phyloP scores from a whole-genome alignment of 202 grass and related monocot genomes.

The Saccharum hybrid region DNA sequence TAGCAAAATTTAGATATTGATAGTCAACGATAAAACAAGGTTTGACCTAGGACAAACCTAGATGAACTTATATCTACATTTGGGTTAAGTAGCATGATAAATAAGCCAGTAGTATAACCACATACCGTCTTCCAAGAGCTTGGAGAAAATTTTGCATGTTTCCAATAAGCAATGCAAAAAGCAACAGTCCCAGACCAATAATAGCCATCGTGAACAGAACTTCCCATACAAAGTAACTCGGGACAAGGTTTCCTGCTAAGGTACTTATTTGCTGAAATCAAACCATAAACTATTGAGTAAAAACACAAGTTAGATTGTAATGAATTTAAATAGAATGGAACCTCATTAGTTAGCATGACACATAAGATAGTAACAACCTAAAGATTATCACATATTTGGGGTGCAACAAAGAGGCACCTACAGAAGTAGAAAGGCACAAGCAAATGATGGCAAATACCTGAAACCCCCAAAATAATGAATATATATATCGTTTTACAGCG shows the following conservation, averaged over 20 bases:
- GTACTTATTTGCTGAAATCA: constrained; percentile 93
- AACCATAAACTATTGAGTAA: constrained; percentile 21
- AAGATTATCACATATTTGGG: not conserved
- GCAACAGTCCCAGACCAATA: constrained; percentile 82
- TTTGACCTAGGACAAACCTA: not conserved
- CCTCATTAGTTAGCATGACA: not conserved
- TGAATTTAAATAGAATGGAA: constrained; percentile 35
- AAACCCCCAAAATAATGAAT: constrained; percentile 86
- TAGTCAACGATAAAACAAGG: not conserved
- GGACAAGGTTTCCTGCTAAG: constrained; percentile 81
- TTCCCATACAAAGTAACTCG: constrained; percentile 94
- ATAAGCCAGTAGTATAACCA: constrained; percentile 9
- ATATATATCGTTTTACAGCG: constrained; percentile 71
- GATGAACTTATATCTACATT: not conserved
- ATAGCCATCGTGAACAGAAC: constrained; percentile 97
- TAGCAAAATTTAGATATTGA: not conserved
- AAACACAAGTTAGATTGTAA: constrained; percentile 18
- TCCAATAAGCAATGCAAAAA: constrained; percentile 91
- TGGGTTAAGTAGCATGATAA: constrained; percentile 2
- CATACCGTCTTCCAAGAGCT: constrained; percentile 89
- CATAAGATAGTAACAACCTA: not conserved
- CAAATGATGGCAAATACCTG: constrained; percentile 56
- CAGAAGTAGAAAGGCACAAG: constrained; percentile 9
- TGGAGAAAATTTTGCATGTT: constrained; percentile 99
- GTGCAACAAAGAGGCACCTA: constrained; percentile 27